A percentile compares a stretch with the other conserved stretches of the same genome.
Evolutionary conservation across 2,329 filamentous ascomycete genomes (phyloP).

Genomic region (Fusarium sp.): DNA sequence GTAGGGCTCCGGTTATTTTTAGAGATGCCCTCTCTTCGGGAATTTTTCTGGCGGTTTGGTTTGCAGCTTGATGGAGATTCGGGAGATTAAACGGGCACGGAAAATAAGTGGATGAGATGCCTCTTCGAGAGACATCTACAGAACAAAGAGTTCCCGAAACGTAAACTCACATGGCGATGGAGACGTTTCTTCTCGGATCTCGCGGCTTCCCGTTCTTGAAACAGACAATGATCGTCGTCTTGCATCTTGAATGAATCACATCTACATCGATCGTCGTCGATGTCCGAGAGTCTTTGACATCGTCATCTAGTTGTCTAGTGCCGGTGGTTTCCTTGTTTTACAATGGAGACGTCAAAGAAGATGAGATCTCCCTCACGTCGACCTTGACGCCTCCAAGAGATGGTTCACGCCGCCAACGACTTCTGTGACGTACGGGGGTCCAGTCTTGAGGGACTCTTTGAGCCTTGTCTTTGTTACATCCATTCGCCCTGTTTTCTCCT

Average conservation of each 20-base stretch:
- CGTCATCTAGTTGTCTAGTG: background rate
- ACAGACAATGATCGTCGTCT: constrained; percentile 14
- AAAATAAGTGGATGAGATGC: background rate
- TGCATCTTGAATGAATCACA: constrained; percentile 1
- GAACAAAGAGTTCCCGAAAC: background rate
- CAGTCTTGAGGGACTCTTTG: background rate
- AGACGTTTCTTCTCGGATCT: constrained; percentile 2
- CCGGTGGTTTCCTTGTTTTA: background rate
- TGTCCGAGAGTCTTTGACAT: background rate
- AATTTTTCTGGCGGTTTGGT: background rate
- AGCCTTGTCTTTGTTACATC: background rate
- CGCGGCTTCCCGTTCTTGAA: background rate
- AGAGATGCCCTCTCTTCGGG: background rate
- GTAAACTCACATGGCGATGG: background rate
- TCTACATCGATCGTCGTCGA: constrained; percentile 21
- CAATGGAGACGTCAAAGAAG: constrained; percentile 1
- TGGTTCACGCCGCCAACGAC: background rate
- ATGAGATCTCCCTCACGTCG: background rate
- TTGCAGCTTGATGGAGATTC: background rate
- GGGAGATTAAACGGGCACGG: constrained; percentile 10
- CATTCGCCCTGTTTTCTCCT: background rate
- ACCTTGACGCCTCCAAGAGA: background rate
- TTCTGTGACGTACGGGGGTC: background rate
- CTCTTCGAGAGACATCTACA: background rate
- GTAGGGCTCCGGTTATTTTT: constrained; percentile 25